Evolutionary conservation across 371 early-diverging fungal genomes (phyloP), one percentile per base, ranked within the genome.

Genomic region (Lichtheimia corymbifera): DNA sequence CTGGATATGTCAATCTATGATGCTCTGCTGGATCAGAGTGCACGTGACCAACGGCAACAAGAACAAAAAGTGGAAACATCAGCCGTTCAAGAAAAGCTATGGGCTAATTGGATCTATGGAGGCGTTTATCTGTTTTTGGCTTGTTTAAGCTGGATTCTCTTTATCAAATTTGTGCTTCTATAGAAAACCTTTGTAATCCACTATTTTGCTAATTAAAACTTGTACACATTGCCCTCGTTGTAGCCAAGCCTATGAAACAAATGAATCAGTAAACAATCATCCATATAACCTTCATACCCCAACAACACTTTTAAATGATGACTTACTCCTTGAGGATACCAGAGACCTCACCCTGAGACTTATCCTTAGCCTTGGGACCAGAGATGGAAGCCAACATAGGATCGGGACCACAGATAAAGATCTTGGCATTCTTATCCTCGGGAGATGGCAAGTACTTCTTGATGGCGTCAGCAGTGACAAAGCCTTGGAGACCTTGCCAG

Each of bases 361-460:
- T 84, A 66, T 92, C 91, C 54, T 79, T 77, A n/a, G 74, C 81
- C 84, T 96, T 97, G 58, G 82, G 64, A n/a, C 99, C 99, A 61
- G 92, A 83, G 45, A 97, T 66, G 14, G 78, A 63, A 59, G 83
- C 81, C 66, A 97, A 79, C 89, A 96, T 87, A 11, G 85, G 87
- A 51, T 77, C 71, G 35, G 97, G 97, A 53, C 98, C 66, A 18
- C 98, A 98, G 43, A 96, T 93, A 58, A 94, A 83, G 63, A 97
- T 81, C 61, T 91, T 77, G 58, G 83, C 58, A 60, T 80, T 78
- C 17, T 70, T 70, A 30, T 81, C 71, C 2, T 79, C 77, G 30
- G 91, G 83, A 9, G 67, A 51, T 1, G 91, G 92, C 64, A 91
- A 68, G 68, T 84, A 45, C 64, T 89, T 77, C 71, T 88, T 71